Percentiles rank a stretch among this genome's conserved stretches.
Evolutionary conservation across 2,329 filamentous ascomycete species (phyloP).

Genomic region (Elsinoe fawcettii): DNA sequence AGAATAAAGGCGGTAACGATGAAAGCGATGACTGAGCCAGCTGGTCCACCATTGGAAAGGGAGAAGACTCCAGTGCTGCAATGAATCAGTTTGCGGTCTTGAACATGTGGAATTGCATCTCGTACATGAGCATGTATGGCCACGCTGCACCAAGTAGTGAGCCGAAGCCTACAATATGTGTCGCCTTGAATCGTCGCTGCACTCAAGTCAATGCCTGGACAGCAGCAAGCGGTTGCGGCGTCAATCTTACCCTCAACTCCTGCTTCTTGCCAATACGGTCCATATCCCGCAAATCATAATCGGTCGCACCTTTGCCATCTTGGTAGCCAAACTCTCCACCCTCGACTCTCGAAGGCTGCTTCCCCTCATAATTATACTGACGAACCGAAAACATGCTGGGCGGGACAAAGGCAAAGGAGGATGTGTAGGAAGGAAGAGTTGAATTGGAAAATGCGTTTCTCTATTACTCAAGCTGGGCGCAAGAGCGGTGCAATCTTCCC

Average conservation of each 20-base stretch:
- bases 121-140: constrained; percentile 20
- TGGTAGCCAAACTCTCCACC: constrained; percentile 7
- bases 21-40: constrained; percentile 48
- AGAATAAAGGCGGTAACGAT: constrained; percentile 43
- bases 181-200: constrained; percentile 26
- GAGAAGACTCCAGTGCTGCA: constrained; percentile 19
- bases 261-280: constrained; percentile 26
- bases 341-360: constrained; percentile 2
- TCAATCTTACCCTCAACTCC: constrained; percentile 19
- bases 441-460: not conserved
- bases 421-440: not conserved
- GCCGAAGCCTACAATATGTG: constrained; percentile 25
- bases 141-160: constrained; percentile 25
- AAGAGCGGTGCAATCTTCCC: not conserved
- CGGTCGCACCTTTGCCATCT: constrained; percentile 4
- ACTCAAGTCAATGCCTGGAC: not conserved
- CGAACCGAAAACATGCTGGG: constrained; percentile 3
- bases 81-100: not conserved
- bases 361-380: constrained; percentile 5
- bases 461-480: not conserved
- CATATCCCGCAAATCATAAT: constrained; percentile 22
- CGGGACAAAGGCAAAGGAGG: not conserved
- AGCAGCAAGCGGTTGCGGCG: not conserved
- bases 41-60: constrained; percentile 43
- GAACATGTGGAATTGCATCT: not conserved